Conservation (phyloP, 2,329 filamentous ascomycete species). For the Macrophomina phaseolina region DNA sequence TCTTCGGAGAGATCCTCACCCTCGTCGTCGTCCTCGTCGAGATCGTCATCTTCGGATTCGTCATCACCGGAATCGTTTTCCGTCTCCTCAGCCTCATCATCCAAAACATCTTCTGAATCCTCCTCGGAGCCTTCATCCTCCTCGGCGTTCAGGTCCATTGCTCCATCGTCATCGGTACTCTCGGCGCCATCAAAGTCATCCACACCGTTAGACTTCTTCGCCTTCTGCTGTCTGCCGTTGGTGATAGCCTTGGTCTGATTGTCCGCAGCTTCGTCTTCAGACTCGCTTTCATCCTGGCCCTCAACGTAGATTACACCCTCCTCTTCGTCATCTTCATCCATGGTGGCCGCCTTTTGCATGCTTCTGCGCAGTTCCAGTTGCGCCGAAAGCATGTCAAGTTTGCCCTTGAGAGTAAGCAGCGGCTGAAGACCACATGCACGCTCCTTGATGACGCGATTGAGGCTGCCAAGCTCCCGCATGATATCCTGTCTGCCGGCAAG, state of each 20-base stretch:
- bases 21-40: conserved; percentile 53
- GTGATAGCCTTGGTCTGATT: conserved; percentile 51
- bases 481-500: conserved; percentile 86
- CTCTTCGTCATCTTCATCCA: conserved; percentile 68
- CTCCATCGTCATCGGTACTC: conserved; percentile 52
- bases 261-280: conserved; percentile 50
- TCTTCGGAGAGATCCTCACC: conserved; percentile 51
- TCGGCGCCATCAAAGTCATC: conserved; percentile 60
- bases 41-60: conserved; percentile 49
- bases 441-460: conserved; percentile 88
- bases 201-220: conserved; percentile 31
- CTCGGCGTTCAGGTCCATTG: conserved; percentile 53
- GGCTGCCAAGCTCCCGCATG: conserved; percentile 74
- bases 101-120: conserved; percentile 60
- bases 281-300: conserved; percentile 69
- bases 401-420: conserved; percentile 87
- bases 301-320: conserved; percentile 86
- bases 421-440: conserved; percentile 81
- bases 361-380: conserved; percentile 82
- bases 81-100: conserved; percentile 59
- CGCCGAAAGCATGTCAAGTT: conserved; percentile 90
- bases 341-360: conserved; percentile 64
- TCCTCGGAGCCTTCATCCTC: conserved; percentile 50
- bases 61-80: conserved; percentile 55
- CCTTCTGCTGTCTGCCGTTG: conserved; percentile 27